These are phyloP conservation scores for Ogataea neopini DNA, from an alignment of 805 yeast genomes.

Conservation along the genomic window DNA sequence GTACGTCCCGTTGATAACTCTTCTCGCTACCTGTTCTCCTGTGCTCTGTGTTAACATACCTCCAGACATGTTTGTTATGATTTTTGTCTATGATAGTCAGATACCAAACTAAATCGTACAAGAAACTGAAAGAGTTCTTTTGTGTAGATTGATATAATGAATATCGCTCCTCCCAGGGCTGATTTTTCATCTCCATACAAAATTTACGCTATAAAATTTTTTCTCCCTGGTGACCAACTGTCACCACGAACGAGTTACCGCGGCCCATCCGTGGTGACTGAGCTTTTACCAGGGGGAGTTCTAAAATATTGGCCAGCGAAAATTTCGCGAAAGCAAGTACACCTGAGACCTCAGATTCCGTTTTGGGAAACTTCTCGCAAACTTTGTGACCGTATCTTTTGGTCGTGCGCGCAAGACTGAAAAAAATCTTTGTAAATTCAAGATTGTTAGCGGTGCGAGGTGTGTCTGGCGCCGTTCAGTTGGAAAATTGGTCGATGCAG, in stretches of 20 bases:
- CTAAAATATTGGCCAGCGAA: not conserved
- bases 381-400: conserved; percentile 17
- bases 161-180: not conserved
- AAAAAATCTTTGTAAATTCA: conserved; percentile 12
- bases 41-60: conserved; percentile 18
- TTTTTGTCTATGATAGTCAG: conserved; percentile 8
- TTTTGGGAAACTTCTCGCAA: not conserved
- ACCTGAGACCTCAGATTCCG: conserved; percentile 8
- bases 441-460: conserved; percentile 18
- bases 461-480: conserved; percentile 8
- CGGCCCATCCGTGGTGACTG: not conserved
- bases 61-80: conserved; percentile 29
- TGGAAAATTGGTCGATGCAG: not conserved
- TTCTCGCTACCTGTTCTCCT: not conserved
- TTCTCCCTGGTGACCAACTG: not conserved
- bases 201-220: conserved; percentile 2
- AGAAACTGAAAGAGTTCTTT: conserved; percentile 6
- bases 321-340: conserved; percentile 7
- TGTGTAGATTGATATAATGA: not conserved
- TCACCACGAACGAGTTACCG: not conserved
- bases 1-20: not conserved
- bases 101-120: conserved; percentile 3
- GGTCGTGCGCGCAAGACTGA: conserved; percentile 12
- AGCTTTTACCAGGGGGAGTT: not conserved
- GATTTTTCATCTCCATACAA: conserved; percentile 5